Percentiles rank a stretch among this genome's conserved stretches.
Evolutionary conservation across 257 asterid species (phyloP).

Genomic region (Nicotiana obtusifolia): DNA sequence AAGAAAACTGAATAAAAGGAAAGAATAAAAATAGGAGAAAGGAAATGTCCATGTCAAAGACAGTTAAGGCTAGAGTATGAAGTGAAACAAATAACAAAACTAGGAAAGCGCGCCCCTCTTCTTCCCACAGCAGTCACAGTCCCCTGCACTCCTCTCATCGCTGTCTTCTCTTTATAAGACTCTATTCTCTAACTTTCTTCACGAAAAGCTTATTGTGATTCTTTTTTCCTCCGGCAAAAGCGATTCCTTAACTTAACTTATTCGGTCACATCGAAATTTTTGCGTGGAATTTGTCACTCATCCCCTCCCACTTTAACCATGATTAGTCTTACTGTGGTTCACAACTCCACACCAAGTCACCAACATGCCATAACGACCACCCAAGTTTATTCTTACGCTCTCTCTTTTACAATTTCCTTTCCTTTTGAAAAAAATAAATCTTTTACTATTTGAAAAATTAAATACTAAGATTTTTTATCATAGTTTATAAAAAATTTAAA

Average conservation of each 20-base stretch:
- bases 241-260: background rate
- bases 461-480: no score
- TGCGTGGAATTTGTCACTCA: constrained; percentile 18
- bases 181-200: background rate
- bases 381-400: no score
- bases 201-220: constrained; percentile 8
- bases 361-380: no score
- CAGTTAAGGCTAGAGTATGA: background rate
- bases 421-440: no score
- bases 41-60: background rate
- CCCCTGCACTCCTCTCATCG: background rate
- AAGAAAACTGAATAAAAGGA: background rate
- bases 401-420: no score
- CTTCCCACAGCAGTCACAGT: constrained; percentile 1
- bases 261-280: constrained; percentile 29
- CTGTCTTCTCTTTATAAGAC: background rate
- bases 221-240: background rate
- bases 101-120: background rate
- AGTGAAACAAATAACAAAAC: background rate
- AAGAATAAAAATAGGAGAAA: background rate
- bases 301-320: background rate
- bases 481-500: no score
- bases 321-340: background rate
- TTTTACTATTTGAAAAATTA: no score
- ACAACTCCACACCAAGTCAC: no score